phyloP scores from a whole-genome alignment of 2,329 filamentous ascomycete species.

The Pseudovirgaria hyperparasitica region DNA sequence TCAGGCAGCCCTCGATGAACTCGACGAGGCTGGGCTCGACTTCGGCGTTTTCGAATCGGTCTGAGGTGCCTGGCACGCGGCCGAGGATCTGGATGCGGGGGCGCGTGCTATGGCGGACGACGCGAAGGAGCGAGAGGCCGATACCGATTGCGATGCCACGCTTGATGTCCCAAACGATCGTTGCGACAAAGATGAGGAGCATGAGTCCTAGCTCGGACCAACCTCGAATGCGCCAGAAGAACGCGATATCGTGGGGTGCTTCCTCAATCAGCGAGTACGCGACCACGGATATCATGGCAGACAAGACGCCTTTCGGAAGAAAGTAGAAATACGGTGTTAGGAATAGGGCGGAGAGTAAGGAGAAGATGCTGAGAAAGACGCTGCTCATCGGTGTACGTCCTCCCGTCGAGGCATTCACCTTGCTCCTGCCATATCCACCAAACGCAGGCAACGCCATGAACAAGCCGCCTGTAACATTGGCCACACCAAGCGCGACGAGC shows the following conservation, averaged over 20 bases:
- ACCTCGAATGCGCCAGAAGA: constrained; percentile 76
- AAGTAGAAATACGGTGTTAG: constrained; percentile 89
- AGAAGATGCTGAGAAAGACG: constrained; percentile 71
- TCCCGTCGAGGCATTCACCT: constrained; percentile 86
- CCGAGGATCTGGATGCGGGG: constrained; percentile 94
- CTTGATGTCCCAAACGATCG: constrained; percentile 89
- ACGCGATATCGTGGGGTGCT: constrained; percentile 79
- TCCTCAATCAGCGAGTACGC: constrained; percentile 93
- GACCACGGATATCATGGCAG: constrained; percentile 87
- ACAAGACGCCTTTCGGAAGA: constrained; percentile 90
- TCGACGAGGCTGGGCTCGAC: constrained; percentile 61
- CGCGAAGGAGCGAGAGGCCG: constrained; percentile 74
- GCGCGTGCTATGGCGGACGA: constrained; percentile 81
- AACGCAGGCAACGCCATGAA: constrained; percentile 92
- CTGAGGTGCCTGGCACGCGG: constrained; percentile 63
- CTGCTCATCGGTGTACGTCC: constrained; percentile 90
- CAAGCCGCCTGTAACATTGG: constrained; percentile 81
- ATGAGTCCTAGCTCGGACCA: constrained; percentile 81
- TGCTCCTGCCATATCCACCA: constrained; percentile 90
- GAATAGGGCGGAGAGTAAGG: constrained; percentile 67
- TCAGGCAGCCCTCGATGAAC: constrained; percentile 81
- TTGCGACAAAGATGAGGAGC: constrained; percentile 78
- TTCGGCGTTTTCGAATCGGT: constrained; percentile 77
- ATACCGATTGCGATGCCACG: constrained; percentile 91
- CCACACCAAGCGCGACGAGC: constrained; percentile 78